Evolutionary conservation across 176 grass and related monocot genomes (phyloP), one percentile per base, ranked within the genome.

Genomic region (Raddia distichophylla): DNA sequence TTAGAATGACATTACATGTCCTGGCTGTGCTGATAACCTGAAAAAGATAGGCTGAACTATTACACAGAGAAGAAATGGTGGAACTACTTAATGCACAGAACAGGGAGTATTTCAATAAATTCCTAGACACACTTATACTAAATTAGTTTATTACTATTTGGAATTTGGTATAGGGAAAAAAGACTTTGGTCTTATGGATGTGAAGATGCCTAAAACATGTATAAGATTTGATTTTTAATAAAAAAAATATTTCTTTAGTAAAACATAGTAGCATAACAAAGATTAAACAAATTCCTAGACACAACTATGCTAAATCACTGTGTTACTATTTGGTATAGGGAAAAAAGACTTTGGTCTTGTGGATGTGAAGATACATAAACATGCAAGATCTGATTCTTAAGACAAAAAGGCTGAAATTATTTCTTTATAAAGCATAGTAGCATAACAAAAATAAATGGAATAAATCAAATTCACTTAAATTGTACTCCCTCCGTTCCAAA

Each of bases 11-110:
- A 84, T 99, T 99, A 82, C 96, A 99, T 87, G 96, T 99, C 80
- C 96, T 93, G 44, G 96, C 93, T 53, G 96, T 99, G 73, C 96
- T 99, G 86, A 99, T 95, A 75, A 99, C 96, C 96, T 99, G 88
- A 83, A 84, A 60, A 60, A 60, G 79, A 83, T 35, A 3, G 45
- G 33, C 82, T 12, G 32, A 45, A 53, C 45, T 46, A 49, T 72
- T 51, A 56, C 63, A 37, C 20, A 9, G 44, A 63, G 20, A 3
- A 9, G 16, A 67, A 67, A 73, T 54, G 27, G 11, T 2, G 34
- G 57, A 82, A 71, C 16, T 72, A 37, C 45, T n/a, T 17, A 37
- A 75, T 13, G 45, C 22, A 57, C 10, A 64, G 48, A 50, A 79
- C 0, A 80, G 7, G 33, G 13, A 2, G 50, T 34, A 49, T 6